Conservation (phyloP, 257 asterid genomes). For the Echites panduratus region DNA sequence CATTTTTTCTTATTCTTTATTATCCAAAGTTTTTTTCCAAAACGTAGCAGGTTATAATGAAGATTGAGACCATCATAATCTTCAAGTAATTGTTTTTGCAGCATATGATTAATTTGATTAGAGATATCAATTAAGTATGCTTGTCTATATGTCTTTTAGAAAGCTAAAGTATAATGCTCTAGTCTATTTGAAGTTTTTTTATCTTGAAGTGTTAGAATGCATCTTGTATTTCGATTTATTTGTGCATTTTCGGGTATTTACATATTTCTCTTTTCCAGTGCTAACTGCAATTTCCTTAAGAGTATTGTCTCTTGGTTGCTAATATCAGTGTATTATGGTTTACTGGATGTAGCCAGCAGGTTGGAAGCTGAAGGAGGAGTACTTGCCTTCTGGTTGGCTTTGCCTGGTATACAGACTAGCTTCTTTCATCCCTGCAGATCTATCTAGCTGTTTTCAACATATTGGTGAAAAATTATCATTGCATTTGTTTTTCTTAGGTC, state of each 20-base stretch:
- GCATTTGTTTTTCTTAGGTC: conserved; percentile 44
- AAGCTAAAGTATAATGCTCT: neutral
- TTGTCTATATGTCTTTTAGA: neutral
- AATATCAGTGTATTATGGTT: neutral
- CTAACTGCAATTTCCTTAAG: neutral
- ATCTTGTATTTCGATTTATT: neutral
- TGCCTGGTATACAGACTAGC: conserved; percentile 62
- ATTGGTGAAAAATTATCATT: conserved; percentile 7
- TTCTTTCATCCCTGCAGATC: conserved; percentile 8
- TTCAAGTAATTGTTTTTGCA: neutral
- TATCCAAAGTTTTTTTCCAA: neutral
- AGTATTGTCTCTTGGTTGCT: neutral
- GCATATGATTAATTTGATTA: neutral
- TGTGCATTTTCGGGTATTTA: neutral
- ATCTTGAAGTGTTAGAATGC: neutral
- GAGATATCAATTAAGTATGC: neutral
- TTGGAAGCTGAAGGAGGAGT: conserved; percentile 90
- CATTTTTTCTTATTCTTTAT: no score
- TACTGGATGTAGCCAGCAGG: conserved; percentile 74
- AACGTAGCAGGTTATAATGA: neutral
- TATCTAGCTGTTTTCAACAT: conserved; percentile 2
- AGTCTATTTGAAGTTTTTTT: neutral
- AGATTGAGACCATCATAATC: neutral
- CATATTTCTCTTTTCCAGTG: neutral
- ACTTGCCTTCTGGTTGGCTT: conserved; percentile 89